phyloP scores from a whole-genome alignment of 1,284 basidiomycete species.

The Tremellales sp. region DNA sequence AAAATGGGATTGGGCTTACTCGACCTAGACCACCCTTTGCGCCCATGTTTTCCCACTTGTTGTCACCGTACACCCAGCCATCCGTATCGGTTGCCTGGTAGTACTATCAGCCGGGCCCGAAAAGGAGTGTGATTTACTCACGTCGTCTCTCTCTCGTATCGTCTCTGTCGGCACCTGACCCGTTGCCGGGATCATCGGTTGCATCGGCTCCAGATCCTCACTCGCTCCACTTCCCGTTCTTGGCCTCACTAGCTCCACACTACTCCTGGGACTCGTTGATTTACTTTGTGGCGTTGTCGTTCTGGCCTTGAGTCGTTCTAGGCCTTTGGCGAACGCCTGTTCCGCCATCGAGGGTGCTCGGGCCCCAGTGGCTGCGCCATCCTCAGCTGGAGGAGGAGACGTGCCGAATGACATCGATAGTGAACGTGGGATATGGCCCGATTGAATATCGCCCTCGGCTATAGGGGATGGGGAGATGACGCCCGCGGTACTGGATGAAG shows the following conservation, averaged over 20 bases:
- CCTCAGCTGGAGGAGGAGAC: constrained; percentile 8
- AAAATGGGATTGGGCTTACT: constrained; percentile 44
- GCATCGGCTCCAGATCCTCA: constrained; percentile 14
- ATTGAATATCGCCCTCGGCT: constrained; percentile 5
- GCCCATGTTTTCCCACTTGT: constrained; percentile 84
- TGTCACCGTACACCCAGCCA: constrained; percentile 92
- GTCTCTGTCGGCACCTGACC: constrained; percentile 16
- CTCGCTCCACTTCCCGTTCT: constrained; percentile 29
- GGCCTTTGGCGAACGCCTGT: constrained; percentile 48
- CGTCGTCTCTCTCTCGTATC: constrained; percentile 30
- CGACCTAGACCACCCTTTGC: constrained; percentile 80
- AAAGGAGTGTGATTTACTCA: constrained; percentile 8
- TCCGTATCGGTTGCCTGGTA: constrained; percentile 70
- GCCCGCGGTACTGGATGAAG: background rate
- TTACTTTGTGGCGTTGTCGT: constrained; percentile 15
- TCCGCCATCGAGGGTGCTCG: constrained; percentile 44
- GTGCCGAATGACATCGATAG: constrained; percentile 13
- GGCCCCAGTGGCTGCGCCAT: constrained; percentile 8
- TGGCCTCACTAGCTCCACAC: constrained; percentile 16
- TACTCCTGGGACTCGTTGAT: constrained; percentile 15
- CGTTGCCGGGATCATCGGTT: background rate
- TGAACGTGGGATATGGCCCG: constrained; percentile 14
- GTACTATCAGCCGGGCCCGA: background rate
- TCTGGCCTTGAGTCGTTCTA: constrained; percentile 45
- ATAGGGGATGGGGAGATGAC: constrained; percentile 12